phyloP scores from a whole-genome alignment of 768 basidiomycete genomes.

The Cyclocybe cylindracea region DNA sequence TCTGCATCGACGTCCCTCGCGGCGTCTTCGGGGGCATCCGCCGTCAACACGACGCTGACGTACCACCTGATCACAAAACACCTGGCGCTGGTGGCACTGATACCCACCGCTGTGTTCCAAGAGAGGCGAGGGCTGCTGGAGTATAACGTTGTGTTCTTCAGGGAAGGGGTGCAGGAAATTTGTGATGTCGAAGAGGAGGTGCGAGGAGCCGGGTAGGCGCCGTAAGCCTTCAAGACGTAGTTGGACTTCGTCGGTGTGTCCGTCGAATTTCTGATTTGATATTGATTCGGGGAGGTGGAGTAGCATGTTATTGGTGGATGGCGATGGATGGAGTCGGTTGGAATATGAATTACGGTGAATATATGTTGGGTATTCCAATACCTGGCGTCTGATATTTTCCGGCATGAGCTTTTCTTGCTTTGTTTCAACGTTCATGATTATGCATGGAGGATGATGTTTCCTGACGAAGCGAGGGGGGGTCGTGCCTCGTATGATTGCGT shows the following conservation, averaged over 20 bases:
- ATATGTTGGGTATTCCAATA: too few relatives aligned
- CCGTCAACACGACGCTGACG: conserved; percentile 63
- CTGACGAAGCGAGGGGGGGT: too few relatives aligned
- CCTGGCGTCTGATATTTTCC: too few relatives aligned
- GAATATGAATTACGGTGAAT: too few relatives aligned
- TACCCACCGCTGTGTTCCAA: conserved; percentile 75
- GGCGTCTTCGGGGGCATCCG: conserved; percentile 11
- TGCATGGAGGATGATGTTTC: too few relatives aligned
- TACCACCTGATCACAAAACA: conserved; percentile 80
- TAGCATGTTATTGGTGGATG: not conserved
- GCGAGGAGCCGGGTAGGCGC: conserved; percentile 32
- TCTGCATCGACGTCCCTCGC: conserved; percentile 42
- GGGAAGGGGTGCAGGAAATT: conserved; percentile 83
- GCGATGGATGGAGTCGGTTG: not conserved
- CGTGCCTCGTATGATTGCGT: too few relatives aligned
- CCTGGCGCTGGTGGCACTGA: conserved; percentile 68
- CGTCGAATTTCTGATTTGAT: too few relatives aligned
- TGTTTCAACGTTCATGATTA: too few relatives aligned
- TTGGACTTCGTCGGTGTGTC: not conserved
- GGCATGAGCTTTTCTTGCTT: too few relatives aligned
- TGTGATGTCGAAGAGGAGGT: conserved; percentile 71
- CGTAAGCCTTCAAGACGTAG: not conserved
- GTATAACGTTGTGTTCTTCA: conserved; percentile 85
- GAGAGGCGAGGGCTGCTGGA: conserved; percentile 75
- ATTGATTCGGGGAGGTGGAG: too few relatives aligned